These are phyloP conservation scores for Aspergillus proliferans DNA, from an alignment of 2,329 filamentous ascomycete genomes.

Conservation along the genomic window DNA sequence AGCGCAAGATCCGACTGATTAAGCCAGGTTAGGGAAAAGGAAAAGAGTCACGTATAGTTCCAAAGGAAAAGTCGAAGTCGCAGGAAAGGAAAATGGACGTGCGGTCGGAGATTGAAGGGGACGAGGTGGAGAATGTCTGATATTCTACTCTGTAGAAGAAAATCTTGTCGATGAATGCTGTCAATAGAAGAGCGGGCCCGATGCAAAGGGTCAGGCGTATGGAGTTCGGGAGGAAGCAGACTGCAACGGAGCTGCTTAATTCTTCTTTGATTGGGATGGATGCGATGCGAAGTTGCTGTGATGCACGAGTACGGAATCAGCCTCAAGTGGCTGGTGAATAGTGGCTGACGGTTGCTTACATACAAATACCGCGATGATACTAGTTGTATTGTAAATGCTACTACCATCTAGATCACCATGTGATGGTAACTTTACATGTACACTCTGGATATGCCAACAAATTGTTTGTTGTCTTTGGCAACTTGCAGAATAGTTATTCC, in stretches of 20 bases:
- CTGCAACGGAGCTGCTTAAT: neutral
- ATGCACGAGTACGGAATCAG: constrained; percentile 11
- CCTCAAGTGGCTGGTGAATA: constrained; percentile 10
- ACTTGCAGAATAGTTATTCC: no score
- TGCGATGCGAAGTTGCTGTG: constrained; percentile 11
- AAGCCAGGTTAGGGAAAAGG: neutral
- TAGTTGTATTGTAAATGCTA: no score
- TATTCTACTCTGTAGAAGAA: no score
- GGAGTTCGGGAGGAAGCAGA: no score
- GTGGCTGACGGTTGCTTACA: neutral
- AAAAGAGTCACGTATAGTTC: neutral
- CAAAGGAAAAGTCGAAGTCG: neutral
- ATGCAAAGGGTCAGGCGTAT: neutral
- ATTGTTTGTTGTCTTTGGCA: no score
- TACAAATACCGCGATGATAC: constrained; percentile 2
- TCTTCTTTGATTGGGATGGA: neutral
- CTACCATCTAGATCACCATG: no score
- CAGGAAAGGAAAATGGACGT: neutral
- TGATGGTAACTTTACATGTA: no score
- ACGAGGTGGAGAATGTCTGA: neutral
- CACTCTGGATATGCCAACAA: no score
- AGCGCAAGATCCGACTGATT: neutral
- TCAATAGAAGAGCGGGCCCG: neutral
- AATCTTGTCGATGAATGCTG: neutral
- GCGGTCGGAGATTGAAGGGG: neutral